A percentile compares a stretch with the other conserved stretches of the same genome.
Evolutionary conservation across 2,329 filamentous ascomycete species (phyloP).

Genomic region (Diaporthe capsici): DNA sequence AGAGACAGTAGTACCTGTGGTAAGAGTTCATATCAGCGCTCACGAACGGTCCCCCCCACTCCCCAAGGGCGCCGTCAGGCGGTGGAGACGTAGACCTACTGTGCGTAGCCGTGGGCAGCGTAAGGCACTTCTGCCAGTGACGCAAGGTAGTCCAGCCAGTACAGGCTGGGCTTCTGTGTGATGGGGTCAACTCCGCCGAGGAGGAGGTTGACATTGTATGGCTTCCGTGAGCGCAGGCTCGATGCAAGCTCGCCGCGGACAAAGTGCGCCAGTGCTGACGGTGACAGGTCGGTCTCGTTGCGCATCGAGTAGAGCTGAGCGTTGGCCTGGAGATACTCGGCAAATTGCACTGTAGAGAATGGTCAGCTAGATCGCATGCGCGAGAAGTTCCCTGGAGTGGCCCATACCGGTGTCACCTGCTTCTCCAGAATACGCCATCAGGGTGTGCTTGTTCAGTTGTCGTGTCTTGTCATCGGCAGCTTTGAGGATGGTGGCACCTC

Average conservation of each 20-base stretch:
- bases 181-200: conserved; percentile 95
- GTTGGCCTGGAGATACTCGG: conserved; percentile 99
- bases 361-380: conserved; percentile 41
- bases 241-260: conserved; percentile 94
- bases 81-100: conserved; percentile 68
- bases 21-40: conserved; percentile 44
- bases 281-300: conserved; percentile 92
- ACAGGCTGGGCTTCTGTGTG: conserved; percentile 89
- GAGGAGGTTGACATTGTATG: conserved; percentile 96
- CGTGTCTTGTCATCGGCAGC: conserved; percentile 96
- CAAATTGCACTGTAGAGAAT: conserved; percentile 85
- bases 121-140: conserved; percentile 91
- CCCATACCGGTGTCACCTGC: conserved; percentile 89
- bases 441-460: conserved; percentile 89
- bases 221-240: conserved; percentile 90
- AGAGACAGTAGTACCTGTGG: conserved; percentile 92
- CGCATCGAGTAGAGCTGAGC: conserved; percentile 99
- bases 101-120: conserved; percentile 97
- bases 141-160: conserved; percentile 98
- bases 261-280: conserved; percentile 90
- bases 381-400: conserved; percentile 18
- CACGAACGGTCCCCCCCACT: not conserved
- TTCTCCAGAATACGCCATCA: conserved; percentile 97
- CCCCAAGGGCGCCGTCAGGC: not conserved
- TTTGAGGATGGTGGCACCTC: conserved; percentile 96